These are phyloP conservation scores for Podospora appendiculata DNA, from an alignment of 495 filamentous ascomycete species.

Conservation along the genomic window DNA sequence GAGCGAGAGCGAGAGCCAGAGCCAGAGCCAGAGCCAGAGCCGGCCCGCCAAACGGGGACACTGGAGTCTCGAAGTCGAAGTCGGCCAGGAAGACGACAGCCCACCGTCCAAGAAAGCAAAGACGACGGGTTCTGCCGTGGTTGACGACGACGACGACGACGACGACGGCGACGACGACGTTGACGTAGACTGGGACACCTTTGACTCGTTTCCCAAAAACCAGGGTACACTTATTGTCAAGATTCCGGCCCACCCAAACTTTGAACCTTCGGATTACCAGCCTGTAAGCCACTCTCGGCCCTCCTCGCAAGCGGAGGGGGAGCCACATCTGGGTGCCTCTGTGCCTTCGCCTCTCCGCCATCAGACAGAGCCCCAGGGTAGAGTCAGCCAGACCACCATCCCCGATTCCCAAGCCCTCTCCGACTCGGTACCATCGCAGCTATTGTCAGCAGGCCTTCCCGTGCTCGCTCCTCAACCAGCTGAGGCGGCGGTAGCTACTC, in stretches of 20 bases:
- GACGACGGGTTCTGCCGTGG: no score
- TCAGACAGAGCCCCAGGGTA: background rate
- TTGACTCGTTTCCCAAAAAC: background rate
- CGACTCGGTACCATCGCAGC: constrained; percentile 8
- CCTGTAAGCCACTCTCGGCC: background rate
- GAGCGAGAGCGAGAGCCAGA: no score
- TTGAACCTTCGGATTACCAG: constrained; percentile 13
- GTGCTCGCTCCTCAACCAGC: background rate
- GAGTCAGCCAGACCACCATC: constrained; percentile 16
- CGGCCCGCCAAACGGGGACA: no score
- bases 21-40: no score
- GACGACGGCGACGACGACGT: no score
- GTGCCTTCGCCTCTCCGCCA: background rate
- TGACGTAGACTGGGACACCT: background rate
- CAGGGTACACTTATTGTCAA: constrained; percentile 7
- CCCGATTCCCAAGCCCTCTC: constrained; percentile 22
- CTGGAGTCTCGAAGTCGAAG: background rate
- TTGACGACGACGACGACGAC: no score
- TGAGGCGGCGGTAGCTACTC: no score
- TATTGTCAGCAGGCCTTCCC: background rate
- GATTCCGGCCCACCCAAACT: constrained; percentile 2
- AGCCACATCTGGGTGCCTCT: background rate
- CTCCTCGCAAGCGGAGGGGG: background rate
- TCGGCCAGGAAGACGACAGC: background rate
- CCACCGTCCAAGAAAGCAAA: no score